These are phyloP conservation scores for Sarocladium kiliense DNA, from an alignment of 2,329 filamentous ascomycete genomes.

Conservation along the genomic window DNA sequence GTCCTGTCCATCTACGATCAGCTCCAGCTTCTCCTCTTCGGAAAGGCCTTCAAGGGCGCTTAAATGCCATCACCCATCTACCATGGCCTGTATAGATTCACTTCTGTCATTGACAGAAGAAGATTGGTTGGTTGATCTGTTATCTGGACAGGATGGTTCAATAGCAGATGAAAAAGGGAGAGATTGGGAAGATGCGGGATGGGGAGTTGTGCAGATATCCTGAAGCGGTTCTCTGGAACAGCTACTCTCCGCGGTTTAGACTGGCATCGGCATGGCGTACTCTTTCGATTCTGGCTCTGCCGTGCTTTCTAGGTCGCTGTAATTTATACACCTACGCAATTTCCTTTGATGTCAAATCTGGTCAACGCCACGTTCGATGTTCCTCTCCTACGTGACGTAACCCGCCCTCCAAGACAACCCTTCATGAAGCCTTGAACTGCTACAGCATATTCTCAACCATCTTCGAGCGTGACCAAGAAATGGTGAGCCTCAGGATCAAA, in stretches of 20 bases:
- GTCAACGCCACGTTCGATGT: not conserved
- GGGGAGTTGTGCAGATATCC: conserved; percentile 37
- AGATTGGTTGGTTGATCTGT: conserved; percentile 30
- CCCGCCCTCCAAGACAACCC: too few species aligned
- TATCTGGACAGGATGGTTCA: conserved; percentile 16
- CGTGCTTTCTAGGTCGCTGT: conserved; percentile 51
- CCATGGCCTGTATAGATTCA: conserved; percentile 34
- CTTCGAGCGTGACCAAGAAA: not conserved
- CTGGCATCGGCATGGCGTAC: conserved; percentile 44
- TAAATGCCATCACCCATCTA: conserved; percentile 34
- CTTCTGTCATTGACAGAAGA: conserved; percentile 23
- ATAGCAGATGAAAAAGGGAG: conserved; percentile 41
- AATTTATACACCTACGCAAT: conserved; percentile 59
- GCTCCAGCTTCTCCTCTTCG: conserved; percentile 98
- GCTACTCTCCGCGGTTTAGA: conserved; percentile 41
- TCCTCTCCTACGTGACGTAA: too few species aligned
- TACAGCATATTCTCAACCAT: too few species aligned
- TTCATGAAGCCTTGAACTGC: too few species aligned
- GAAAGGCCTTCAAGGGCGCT: conserved; percentile 91
- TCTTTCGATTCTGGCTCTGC: conserved; percentile 37
- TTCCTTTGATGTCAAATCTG: conserved; percentile 31
- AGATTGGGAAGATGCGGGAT: conserved; percentile 37
- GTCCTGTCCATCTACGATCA: conserved; percentile 99
- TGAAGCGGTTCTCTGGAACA: conserved; percentile 32
- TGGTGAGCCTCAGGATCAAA: too few species aligned